These are phyloP conservation scores for Fusarium liriodendri DNA, from an alignment of 2,329 filamentous ascomycete genomes.

Conservation along the genomic window DNA sequence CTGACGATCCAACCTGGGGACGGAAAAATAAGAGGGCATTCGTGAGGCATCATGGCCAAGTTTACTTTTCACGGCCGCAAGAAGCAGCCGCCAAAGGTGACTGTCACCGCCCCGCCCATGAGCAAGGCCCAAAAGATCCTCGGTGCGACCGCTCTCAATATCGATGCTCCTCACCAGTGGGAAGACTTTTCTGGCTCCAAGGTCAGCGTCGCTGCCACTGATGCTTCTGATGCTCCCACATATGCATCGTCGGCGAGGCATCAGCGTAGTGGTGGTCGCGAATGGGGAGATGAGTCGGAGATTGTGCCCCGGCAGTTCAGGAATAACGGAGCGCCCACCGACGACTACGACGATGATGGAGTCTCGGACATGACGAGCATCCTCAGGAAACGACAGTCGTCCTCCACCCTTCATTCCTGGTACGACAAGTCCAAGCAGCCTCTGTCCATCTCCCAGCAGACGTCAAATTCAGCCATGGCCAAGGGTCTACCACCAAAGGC, in stretches of 20 bases:
- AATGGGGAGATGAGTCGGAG: constrained; percentile 44
- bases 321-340: constrained; percentile 22
- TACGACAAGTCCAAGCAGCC: constrained; percentile 68
- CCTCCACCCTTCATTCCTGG: constrained; percentile 66
- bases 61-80: constrained; percentile 45
- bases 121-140: constrained; percentile 45
- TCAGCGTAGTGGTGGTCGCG: constrained; percentile 26
- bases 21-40: constrained; percentile 12
- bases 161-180: constrained; percentile 35
- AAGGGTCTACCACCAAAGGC: constrained; percentile 64
- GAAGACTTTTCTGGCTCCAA: constrained; percentile 39
- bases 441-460: constrained; percentile 69
- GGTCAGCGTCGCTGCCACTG: constrained; percentile 31
- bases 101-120: constrained; percentile 41
- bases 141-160: constrained; percentile 39
- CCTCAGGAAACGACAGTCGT: constrained; percentile 61
- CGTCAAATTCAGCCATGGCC: constrained; percentile 68
- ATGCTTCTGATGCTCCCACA: constrained; percentile 20
- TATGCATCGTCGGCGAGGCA: constrained; percentile 21
- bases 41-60: constrained; percentile 40
- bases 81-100: constrained; percentile 44
- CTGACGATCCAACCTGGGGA: constrained; percentile 21
- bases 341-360: constrained; percentile 41
- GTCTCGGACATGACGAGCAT: constrained; percentile 56
- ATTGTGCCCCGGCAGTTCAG: constrained; percentile 40